A percentile compares a stretch with the other conserved stretches of the same genome.
These are phyloP conservation scores for Hypomyces rosellus DNA, from an alignment of 2,329 filamentous ascomycete species.

Conservation along the genomic window DNA sequence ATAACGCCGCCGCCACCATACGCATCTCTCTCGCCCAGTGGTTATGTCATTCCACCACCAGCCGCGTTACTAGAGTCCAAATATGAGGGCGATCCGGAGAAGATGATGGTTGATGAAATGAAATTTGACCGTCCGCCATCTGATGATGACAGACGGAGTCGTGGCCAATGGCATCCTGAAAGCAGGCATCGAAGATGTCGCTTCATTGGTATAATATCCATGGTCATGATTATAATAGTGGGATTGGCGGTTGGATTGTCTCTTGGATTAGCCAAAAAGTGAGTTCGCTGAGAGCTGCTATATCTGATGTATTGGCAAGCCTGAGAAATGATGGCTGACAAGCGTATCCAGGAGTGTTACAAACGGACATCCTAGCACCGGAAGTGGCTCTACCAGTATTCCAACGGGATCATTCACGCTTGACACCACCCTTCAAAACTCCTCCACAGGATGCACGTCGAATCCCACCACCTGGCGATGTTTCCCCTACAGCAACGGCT, in stretches of 20 bases:
- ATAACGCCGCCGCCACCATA: slow-evolving; percentile 13
- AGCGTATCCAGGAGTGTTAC: not conserved
- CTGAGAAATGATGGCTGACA: not conserved
- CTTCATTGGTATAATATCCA: slow-evolving; percentile 21
- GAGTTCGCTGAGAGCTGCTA: slow-evolving; percentile 11
- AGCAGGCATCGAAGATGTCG: slow-evolving; percentile 27
- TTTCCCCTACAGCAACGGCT: slow-evolving; percentile 44
- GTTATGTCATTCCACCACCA: slow-evolving; percentile 4
- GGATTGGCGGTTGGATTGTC: slow-evolving; percentile 35
- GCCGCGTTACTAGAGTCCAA: not conserved
- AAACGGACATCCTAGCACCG: not conserved
- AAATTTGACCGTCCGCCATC: slow-evolving; percentile 6
- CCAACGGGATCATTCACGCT: slow-evolving; percentile 59
- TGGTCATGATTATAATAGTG: slow-evolving; percentile 27
- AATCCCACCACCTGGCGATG: slow-evolving; percentile 56
- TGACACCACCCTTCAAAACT: slow-evolving; percentile 48
- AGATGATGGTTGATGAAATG: slow-evolving; percentile 7
- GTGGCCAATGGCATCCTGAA: slow-evolving; percentile 13
- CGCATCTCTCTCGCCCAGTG: not conserved
- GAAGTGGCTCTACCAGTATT: slow-evolving; percentile 30
- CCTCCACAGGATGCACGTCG: slow-evolving; percentile 51
- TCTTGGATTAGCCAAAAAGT: slow-evolving; percentile 33
- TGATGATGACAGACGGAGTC: slow-evolving; percentile 3
- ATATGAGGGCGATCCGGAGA: slow-evolving; percentile 8
- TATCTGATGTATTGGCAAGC: not conserved